Evolutionary conservation across 805 yeast genomes (phyloP).

Genomic region (Lipomyces yamadae): DNA sequence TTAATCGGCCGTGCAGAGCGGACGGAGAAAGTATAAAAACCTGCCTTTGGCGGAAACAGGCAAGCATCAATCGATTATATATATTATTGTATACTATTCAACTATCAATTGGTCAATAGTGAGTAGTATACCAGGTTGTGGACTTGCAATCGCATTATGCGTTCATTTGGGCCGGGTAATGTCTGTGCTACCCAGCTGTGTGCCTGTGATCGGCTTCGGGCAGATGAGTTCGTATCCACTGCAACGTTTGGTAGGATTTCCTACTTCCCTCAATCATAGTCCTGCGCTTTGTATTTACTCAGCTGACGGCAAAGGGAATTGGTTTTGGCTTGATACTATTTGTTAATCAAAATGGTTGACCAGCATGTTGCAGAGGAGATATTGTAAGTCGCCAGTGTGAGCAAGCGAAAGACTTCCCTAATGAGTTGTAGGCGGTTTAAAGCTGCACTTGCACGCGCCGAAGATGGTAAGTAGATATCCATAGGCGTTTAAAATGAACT

Average conservation of each 20-base stretch:
- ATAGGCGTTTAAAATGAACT: no score
- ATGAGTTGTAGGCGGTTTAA: conserved; percentile 41
- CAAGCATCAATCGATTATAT: not conserved
- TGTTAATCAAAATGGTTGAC: conserved; percentile 31
- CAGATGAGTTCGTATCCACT: not conserved
- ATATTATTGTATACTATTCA: not conserved
- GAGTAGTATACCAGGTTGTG: not conserved
- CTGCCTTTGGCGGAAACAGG: not conserved
- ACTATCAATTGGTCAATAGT: not conserved
- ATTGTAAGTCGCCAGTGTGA: conserved; percentile 27
- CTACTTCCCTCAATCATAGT: no score
- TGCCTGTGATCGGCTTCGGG: not conserved
- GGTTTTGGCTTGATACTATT: not conserved
- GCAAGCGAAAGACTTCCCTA: not conserved
- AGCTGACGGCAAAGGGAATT: not conserved
- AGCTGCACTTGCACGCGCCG: conserved; percentile 44
- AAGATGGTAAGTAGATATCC: conserved; percentile 40
- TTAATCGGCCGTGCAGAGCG: not conserved
- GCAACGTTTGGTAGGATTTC: not conserved
- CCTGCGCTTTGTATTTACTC: not conserved
- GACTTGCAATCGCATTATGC: not conserved
- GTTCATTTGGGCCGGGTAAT: not conserved
- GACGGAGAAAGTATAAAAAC: not conserved
- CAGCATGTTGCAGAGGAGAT: conserved; percentile 35
- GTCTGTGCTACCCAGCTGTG: not conserved